Evolutionary conservation across 371 early-diverging fungal genomes (phyloP), one percentile per base, ranked within the genome.

Genomic region (Apophysomyces ossiformis): DNA sequence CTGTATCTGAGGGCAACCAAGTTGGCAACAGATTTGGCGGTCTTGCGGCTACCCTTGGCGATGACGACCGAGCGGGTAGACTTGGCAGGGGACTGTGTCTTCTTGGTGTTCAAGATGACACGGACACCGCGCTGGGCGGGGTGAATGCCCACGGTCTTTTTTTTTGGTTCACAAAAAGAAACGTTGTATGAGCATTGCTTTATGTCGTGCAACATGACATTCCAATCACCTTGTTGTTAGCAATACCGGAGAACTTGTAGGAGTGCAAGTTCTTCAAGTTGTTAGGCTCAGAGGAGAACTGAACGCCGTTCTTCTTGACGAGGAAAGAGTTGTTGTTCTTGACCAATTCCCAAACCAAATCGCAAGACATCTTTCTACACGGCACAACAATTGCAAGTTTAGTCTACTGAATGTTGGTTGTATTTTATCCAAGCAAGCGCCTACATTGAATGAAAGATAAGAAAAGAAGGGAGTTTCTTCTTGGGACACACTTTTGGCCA

Each of bases 301-400:
- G 85, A 74, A 89, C 86, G 65, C 93, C 92, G 81, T 83, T 83
- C 71, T 93, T 88, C 91, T 94, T 93, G 75, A 95, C 94, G 69
- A 96, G 83, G 89, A 91, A 96, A 76, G 90, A 87, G 85, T 85
- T 87, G 85, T 89, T 89, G 85, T 92, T 88, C 84, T 90, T 92
- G 85, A 92, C 84, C 72, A 95, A 81, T 76, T 87, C 81, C 96
- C 96, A 94, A 70, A 86, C 82, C 69, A 93, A 81, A 69, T 91
- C 93, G 70, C 87, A 66, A 72, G 91, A 91, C 84, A 83, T 83
- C 61, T n/a, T 50, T 21, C 21, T 50, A 50, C 1, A 50, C 54
- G 32, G 32, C 32, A 26, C 32, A 26, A 26, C 32, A 26, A 26
- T 26, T 26, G 32, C 32, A 26, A 26, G 32, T 26, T 26, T 26